Evolutionary conservation across 108 stramenopile species (phyloP), one percentile per base, ranked within the genome.

Genomic region (Nannochloropsis granulata): DNA sequence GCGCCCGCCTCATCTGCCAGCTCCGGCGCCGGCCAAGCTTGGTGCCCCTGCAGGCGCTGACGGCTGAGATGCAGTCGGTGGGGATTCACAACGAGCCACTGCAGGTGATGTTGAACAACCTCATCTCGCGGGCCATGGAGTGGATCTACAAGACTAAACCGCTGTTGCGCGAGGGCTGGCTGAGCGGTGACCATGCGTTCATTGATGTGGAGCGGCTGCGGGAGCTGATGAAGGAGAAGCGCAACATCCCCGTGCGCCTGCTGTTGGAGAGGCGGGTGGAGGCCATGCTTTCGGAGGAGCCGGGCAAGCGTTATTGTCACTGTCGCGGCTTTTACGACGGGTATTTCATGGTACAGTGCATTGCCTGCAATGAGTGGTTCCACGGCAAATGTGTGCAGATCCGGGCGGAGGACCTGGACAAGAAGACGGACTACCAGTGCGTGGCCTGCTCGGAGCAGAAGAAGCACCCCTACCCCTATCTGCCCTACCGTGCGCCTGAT

Each of bases 281-380:
- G 13, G 88, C 88, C 44, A 83, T 86, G 79, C 34, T 88, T 11
- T 16, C 56, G 44, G 90, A 91, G 42, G 90, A 91, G 45, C 85
- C 44, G 78, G 90, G 90, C 42, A 45, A 86, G 42, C 89, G 90
- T n/a, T 97, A 95, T 86, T 97, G 96, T 83, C 88, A 95, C 44
- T 97, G 96, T 84, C 89, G 95, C 25, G 90, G 95, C 8, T 93
- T 94, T 13, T 90, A 91, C 84, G 94, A 95, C 89, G 96, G 94
- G 13, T 85, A 91, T 34, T 92, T 93, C 79, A 97, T 97, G 96
- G 84, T 96, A 12, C 78, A 91, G 81, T 97, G 96, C 85, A 92
- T 93, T 80, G 85, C 84, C 24, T 97, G 96, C 84, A 90, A 95
- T 34, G 86, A 89, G 56, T 95, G 93, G 94, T 96, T 92, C 87